These are phyloP conservation scores for Protea cynaroides DNA, from an alignment of 164 flowering plant species.

Conservation along the genomic window DNA sequence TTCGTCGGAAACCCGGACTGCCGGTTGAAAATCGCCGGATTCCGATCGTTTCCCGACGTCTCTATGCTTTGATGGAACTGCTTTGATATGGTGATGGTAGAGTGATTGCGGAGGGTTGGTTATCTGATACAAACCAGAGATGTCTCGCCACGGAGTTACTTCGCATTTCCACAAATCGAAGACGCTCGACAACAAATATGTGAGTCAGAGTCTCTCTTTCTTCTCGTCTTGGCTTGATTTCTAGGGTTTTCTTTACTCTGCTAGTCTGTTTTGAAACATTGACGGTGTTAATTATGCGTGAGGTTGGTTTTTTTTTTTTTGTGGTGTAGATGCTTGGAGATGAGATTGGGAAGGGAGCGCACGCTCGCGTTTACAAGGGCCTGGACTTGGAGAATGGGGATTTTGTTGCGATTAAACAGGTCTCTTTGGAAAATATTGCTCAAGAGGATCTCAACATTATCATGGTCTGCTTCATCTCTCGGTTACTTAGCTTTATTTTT, in stretches of 20 bases:
- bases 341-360: slow-evolving; percentile 99
- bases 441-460: slow-evolving; percentile 96
- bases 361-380: slow-evolving; percentile 97
- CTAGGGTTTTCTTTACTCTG: too few species aligned
- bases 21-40: too few species aligned
- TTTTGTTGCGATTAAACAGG: slow-evolving; percentile 97
- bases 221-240: too few species aligned
- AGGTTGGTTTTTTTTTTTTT: slow-evolving; percentile 4
- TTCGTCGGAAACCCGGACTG: too few species aligned
- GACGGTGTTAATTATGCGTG: slow-evolving; percentile 2
- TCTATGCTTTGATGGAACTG: too few species aligned
- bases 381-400: slow-evolving; percentile 98
- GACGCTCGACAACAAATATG: slow-evolving; percentile 95
- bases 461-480: slow-evolving; percentile 51
- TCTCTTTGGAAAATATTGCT: slow-evolving; percentile 93
- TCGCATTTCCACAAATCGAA: slow-evolving; percentile 79
- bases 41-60: too few species aligned
- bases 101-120: neutral
- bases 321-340: slow-evolving; percentile 86
- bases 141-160: slow-evolving; percentile 76
- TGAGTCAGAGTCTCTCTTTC: slow-evolving; percentile 19
- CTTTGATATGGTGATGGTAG: too few species aligned
- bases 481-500: neutral
- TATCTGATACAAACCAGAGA: slow-evolving; percentile 15
- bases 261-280: neutral